Evolutionary conservation across 495 filamentous ascomycete genomes (phyloP), one percentile per base, ranked within the genome.

Genomic region (Chaetomium fimeti): DNA sequence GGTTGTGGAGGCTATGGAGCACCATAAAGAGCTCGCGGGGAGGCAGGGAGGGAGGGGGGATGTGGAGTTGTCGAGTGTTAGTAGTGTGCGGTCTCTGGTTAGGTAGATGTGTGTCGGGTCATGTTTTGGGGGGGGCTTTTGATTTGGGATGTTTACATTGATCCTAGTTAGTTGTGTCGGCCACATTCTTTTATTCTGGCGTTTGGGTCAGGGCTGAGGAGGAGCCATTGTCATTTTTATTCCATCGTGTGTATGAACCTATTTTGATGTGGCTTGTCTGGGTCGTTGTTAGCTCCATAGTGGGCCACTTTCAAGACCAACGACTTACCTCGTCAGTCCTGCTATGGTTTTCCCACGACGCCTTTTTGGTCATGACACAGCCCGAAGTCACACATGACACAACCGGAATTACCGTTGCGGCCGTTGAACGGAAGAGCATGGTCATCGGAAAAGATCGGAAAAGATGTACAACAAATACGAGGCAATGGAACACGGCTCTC

Each of bases 41-140:
- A 15, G 40, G 40, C 40, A 6, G 61, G 57, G 58, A 1, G 40
- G 66, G 18, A 25, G 61, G 12, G 65, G 64, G 24, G 66, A 71
- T 16, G 65, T 68, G 2, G 73, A 75, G 65, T 45, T 74, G 62
- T 69, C 69, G 54, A 72, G 67, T 42, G 58, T 55, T 22, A 71
- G 67, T 22, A 75, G 71, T 56, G 58, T 72, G 12, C 61, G 68
- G 45, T 70, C 68, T 8, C 53, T 72, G 18, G 57, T 70, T 12
- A 49, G 68, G n/a, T 70, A 56, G 43, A 1, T 22, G 22, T 15
- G 40, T 43, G 40, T 3, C 40, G 13, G 15, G 40, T 15, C 13
- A 11, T 48, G 1, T 48, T n/a, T 12, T 48, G 25, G 47, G 47
- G 47, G 47, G 43, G 24, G 25, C 15, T 4, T 18, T 43, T 1